Base-by-base conservation (phyloP, 768 basidiomycete genomes). In the Lactarius akahatsu region DNA sequence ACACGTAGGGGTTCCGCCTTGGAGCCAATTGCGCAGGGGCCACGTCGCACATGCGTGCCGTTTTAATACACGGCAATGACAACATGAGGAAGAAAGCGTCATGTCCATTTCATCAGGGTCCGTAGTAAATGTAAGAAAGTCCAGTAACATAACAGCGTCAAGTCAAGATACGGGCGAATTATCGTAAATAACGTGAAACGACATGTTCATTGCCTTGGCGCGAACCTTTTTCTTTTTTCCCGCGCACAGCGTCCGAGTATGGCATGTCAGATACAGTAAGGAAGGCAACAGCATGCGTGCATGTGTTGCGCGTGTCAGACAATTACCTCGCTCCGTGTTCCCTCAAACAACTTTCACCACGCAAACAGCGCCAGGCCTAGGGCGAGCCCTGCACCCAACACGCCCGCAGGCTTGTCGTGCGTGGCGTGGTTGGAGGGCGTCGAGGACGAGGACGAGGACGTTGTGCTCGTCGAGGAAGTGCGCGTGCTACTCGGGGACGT, bases 51-150 rank as follows among this genome's bases (percentile, higher is more conserved):
- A 52, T 15, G 50, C 50, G 23, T 13, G 10, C 3, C 9, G 11
- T 6, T 15, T 18, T 16, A 41, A 41, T 41, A 26, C 23, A 26
- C 23, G 45, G 45, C 13, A 10, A 13, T n/a, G 2, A n/a, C 23
- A 13, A 26, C 47, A 3, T 23, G 45, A 11, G 20, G 11, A 52
- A 28, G 26, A 26, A 50, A 18, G 47, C 0, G 11, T 28, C 23
- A 26, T 52, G 50, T 52, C 50, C 26, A 26, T 52, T 52, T 28
- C 50, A 26, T 52, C 50, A 26, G 50, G 50, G 50, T 52, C 50
- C 50, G 23, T 11, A 52, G 6, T 26, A 15, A 26, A 52, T 23
- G n/a, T 50, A 13, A 52, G 26, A 50, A 50, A 23, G 26, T 52
- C 26, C 50, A 11, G 47, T 52, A 52, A 52, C 50, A n/a, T 45